Conservation (phyloP, 345 rosid genomes). For the Acer negundo region DNA sequence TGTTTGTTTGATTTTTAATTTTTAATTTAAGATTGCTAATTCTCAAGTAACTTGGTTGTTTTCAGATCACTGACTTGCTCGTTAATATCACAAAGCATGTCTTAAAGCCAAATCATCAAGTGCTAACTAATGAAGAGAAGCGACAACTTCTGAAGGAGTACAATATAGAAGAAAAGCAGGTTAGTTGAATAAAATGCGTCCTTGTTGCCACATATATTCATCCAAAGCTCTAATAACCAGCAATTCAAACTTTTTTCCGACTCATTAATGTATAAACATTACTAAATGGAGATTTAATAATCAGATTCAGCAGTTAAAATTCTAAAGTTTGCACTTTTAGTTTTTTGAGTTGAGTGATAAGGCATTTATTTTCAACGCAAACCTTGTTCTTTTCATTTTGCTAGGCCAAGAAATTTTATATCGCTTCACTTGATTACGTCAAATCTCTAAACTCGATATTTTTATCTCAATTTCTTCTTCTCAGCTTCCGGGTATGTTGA, state of each 20-base stretch:
- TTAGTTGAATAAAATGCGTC: constrained; percentile 25
- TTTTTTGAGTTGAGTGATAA: not conserved
- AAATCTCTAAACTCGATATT: not conserved
- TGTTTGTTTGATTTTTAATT: constrained; percentile 7
- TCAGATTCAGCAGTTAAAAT: not conserved
- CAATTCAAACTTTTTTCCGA: not conserved
- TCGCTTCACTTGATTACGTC: not conserved
- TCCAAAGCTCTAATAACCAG: not conserved
- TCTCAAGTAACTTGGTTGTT: constrained; percentile 11
- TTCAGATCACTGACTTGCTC: constrained; percentile 71
- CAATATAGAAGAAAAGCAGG: constrained; percentile 88
- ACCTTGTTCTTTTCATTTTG: not conserved
- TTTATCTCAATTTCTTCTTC: not conserved
- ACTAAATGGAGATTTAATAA: not conserved
- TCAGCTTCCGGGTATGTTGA: constrained; percentile 71
- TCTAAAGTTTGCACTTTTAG: not conserved
- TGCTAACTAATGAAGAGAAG: constrained; percentile 67
- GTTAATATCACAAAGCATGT: constrained; percentile 85
- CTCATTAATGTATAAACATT: not conserved
- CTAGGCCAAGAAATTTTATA: not conserved
- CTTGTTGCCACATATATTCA: not conserved
- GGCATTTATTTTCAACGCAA: not conserved
- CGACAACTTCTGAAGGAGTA: constrained; percentile 57
- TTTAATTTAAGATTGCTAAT: too few species aligned
- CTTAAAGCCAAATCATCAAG: constrained; percentile 68